A percentile compares a stretch with the other conserved stretches of the same genome.
Conservation (phyloP, 495 filamentous ascomycete species). For the Hypoxylon trugodes region DNA sequence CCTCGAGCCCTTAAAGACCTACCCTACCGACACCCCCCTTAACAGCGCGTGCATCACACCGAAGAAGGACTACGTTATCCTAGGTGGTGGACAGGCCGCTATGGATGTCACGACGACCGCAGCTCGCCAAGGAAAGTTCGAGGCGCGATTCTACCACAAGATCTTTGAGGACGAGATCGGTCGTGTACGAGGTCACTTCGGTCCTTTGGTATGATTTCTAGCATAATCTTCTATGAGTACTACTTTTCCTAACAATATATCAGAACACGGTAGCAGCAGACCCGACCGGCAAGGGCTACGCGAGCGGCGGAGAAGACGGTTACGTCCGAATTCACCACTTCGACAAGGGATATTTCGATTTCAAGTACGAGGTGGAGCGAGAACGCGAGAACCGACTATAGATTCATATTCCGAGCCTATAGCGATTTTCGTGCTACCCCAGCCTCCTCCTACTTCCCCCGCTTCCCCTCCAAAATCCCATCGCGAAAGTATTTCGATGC, state of each 20-base stretch:
- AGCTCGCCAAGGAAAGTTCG: slow-evolving; percentile 95
- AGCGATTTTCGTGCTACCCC: background rate
- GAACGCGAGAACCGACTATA: slow-evolving; percentile 51
- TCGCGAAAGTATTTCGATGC: background rate
- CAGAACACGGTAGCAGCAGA: slow-evolving; percentile 79
- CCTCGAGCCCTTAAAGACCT: slow-evolving; percentile 92
- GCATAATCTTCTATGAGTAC: background rate
- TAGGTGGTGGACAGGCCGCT: slow-evolving; percentile 96
- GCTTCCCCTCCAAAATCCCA: background rate
- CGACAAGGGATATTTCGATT: slow-evolving; percentile 97
- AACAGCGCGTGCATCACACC: slow-evolving; percentile 93
- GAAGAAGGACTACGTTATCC: slow-evolving; percentile 95
- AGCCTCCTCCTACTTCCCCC: background rate
- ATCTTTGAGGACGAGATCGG: slow-evolving; percentile 99
- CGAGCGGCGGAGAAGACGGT: slow-evolving; percentile 94
- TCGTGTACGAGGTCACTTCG: slow-evolving; percentile 95
- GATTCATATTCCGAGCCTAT: no score
- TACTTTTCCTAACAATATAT: slow-evolving; percentile 2
- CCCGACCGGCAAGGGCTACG: slow-evolving; percentile 89
- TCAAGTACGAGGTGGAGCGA: slow-evolving; percentile 97
- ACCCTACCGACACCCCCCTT: slow-evolving; percentile 90
- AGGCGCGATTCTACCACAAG: slow-evolving; percentile 98
- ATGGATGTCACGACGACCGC: slow-evolving; percentile 99
- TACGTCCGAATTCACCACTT: slow-evolving; percentile 99
- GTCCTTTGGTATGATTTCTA: slow-evolving; percentile 76